Conservation (phyloP, 1,284 basidiomycete species). For the Volvariella volvacea region DNA sequence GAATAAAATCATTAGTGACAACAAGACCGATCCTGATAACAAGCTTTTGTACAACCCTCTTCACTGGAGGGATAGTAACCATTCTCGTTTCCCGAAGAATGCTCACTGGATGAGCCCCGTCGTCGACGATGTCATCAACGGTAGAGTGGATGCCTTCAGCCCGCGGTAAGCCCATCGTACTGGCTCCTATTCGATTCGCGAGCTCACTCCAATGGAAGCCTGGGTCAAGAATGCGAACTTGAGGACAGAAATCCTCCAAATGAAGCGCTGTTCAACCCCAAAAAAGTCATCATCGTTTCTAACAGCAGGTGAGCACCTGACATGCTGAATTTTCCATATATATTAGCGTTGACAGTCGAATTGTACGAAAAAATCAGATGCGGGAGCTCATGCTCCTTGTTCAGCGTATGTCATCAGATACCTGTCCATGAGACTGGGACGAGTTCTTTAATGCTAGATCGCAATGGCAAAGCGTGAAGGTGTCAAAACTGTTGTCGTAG, state of each 20-base stretch:
- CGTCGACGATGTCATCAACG: slow-evolving; percentile 36
- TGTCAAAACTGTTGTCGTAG: slow-evolving; percentile 49
- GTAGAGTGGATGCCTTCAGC: slow-evolving; percentile 40
- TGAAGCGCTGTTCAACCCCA: slow-evolving; percentile 37
- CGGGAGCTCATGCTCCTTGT: slow-evolving; percentile 49
- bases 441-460: too few relatives aligned
- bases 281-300: slow-evolving; percentile 41
- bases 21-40: slow-evolving; percentile 39
- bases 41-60: slow-evolving; percentile 43
- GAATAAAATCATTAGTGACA: slow-evolving; percentile 33
- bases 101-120: slow-evolving; percentile 41
- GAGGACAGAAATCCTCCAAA: slow-evolving; percentile 36
- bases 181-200: too few relatives aligned
- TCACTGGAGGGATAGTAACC: slow-evolving; percentile 45
- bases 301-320: slow-evolving; percentile 35
- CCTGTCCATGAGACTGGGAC: too few relatives aligned
- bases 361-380: slow-evolving; percentile 19
- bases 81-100: slow-evolving; percentile 33
- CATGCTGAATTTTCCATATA: slow-evolving; percentile 2
- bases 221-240: slow-evolving; percentile 51
- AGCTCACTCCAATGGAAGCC: too few relatives aligned
- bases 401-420: slow-evolving; percentile 30
- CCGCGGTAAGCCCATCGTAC: slow-evolving; percentile 36
- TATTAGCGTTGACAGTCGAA: slow-evolving; percentile 1
- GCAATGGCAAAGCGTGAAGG: slow-evolving; percentile 55